phyloP scores from a whole-genome alignment of 192 early-diverging fungal genomes.

The Podila minutissima region DNA sequence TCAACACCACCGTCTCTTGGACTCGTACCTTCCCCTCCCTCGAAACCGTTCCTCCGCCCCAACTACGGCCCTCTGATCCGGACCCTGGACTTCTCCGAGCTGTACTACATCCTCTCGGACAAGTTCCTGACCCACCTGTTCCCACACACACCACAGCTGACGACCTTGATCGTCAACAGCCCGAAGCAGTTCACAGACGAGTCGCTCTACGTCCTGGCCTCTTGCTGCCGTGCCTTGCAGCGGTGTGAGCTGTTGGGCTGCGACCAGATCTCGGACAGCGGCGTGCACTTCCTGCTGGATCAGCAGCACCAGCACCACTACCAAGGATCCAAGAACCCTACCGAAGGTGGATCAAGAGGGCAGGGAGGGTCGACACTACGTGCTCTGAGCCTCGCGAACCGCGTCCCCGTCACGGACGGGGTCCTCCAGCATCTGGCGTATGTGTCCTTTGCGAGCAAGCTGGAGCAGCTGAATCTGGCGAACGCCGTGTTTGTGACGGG shows the following conservation, averaged over 20 bases:
- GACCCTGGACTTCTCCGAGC: slow-evolving; percentile 30
- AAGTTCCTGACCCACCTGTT: slow-evolving; percentile 25
- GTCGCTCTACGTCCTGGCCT: slow-evolving; percentile 13
- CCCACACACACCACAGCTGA: slow-evolving; percentile 12
- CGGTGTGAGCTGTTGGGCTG: slow-evolving; percentile 22
- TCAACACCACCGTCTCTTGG: neutral
- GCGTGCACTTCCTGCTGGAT: slow-evolving; percentile 6
- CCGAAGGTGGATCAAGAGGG: neutral
- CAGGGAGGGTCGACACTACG: neutral
- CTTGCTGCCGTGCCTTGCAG: neutral
- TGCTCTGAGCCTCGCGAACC: neutral
- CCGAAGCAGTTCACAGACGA: slow-evolving; percentile 51
- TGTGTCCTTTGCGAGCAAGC: neutral
- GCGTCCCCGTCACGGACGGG: neutral
- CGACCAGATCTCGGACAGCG: slow-evolving; percentile 18
- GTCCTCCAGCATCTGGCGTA: slow-evolving; percentile 1
- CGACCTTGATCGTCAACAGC: slow-evolving; percentile 7
- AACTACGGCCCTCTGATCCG: slow-evolving; percentile 22
- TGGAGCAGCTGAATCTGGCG: slow-evolving; percentile 3
- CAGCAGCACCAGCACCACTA: neutral
- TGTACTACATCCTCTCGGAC: slow-evolving; percentile 52
- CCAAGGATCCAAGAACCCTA: neutral
- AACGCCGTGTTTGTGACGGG: slow-evolving; percentile 17
- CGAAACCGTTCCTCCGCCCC: neutral
- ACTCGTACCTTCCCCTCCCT: too few species aligned